Percentiles rank a stretch among this genome's conserved stretches.
phyloP scores from a whole-genome alignment of 148 eudicot species.

The Spergularia bocconei region DNA sequence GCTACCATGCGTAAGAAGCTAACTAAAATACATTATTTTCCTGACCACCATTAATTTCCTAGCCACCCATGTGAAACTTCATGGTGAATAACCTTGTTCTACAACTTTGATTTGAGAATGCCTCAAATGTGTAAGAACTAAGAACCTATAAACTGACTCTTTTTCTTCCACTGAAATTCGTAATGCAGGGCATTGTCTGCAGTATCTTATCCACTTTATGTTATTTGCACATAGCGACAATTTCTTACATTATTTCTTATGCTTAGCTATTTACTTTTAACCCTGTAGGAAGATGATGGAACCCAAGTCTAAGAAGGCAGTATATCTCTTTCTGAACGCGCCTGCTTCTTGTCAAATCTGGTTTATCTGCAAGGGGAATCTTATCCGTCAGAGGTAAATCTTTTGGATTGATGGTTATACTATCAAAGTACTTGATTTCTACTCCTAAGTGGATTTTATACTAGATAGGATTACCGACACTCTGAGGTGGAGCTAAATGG shows the following conservation, averaged over 20 bases:
- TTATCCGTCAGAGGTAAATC: conserved; percentile 60
- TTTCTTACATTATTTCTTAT: no score
- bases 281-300: conserved; percentile 61
- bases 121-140: no score
- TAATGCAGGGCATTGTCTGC: not conserved
- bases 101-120: not conserved
- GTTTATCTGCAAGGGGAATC: conserved; percentile 79
- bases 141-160: not conserved
- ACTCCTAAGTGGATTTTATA: not conserved
- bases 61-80: not conserved
- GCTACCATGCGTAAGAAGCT: conserved; percentile 48
- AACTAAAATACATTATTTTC: not conserved
- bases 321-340: conserved; percentile 58
- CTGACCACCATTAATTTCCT: not conserved
- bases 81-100: not conserved
- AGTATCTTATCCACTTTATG: no score
- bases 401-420: not conserved
- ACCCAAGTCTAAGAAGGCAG: conserved; percentile 72
- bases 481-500: not conserved
- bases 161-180: not conserved
- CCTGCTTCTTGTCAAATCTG: conserved; percentile 70
- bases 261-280: not conserved
- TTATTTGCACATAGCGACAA: no score
- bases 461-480: not conserved
- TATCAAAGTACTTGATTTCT: not conserved